Evolutionary conservation across 2,329 filamentous ascomycete species (phyloP).

Genomic region (Arachnopeziza araneosa): DNA sequence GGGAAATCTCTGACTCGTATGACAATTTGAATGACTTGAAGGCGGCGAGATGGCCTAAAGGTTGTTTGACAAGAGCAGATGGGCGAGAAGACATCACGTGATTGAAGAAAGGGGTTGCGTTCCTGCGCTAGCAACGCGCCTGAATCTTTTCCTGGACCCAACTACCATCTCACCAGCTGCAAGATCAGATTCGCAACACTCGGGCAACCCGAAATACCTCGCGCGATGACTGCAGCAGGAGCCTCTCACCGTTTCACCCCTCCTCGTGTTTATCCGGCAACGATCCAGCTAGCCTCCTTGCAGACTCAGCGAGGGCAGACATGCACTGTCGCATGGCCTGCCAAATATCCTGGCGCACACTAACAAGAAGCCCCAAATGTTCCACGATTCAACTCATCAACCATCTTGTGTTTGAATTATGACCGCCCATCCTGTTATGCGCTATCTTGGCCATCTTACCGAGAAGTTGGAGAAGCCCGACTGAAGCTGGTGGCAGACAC

Average conservation of each 20-base stretch:
- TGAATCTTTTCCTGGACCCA: neutral
- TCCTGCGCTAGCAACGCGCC: no score
- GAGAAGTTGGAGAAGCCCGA: neutral
- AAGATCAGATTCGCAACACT: neutral
- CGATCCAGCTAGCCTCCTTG: neutral
- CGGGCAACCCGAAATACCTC: neutral
- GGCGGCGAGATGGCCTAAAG: no score
- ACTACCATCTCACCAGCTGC: neutral
- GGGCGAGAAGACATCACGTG: no score
- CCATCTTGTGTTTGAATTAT: neutral
- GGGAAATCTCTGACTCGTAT: no score
- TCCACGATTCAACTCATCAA: neutral
- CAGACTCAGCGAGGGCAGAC: neutral
- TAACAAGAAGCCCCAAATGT: neutral
- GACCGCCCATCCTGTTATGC: neutral
- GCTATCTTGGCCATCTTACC: neutral
- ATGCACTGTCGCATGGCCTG: neutral
- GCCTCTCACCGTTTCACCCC: neutral
- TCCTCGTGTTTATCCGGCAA: neutral
- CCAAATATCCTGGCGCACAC: neutral
- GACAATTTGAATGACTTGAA: no score
- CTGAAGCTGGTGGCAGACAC: neutral
- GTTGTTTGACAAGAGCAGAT: no score
- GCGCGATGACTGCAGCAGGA: neutral
- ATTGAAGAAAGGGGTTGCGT: no score